Evolutionary conservation across 2,329 filamentous ascomycete genomes (phyloP), one percentile per base, ranked within the genome.

Genomic region (Colletotrichum theobromicola): DNA sequence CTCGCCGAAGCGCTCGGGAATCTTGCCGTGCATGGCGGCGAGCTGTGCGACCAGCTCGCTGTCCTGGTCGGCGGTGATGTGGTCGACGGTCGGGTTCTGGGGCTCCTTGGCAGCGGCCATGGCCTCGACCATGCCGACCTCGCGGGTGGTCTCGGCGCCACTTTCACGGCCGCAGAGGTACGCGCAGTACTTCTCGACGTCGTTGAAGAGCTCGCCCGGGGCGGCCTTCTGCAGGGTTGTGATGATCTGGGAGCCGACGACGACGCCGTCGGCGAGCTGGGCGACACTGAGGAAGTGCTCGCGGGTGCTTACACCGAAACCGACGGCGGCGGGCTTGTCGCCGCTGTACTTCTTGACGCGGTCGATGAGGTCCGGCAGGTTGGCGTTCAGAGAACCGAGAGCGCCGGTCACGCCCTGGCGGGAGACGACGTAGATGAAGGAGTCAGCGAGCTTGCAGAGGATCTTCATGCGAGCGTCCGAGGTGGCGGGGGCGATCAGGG

Each of bases 391-490:
- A 30, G 92, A 92, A 37, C 96, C 96, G 1, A 93, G 93, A 16
- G 95, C 97, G 79, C 97, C 97, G 12, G 97, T 99, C 71, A 98
- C 96, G 79, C 97, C 97, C 94, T 98, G 97, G 79, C 96, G 91
- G 30, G 96, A 98, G 70, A 99, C 97, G 76, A 99, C 96, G 83
- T 99, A 99, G 86, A 99, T 98, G 88, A 98, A 99, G 5, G 96
- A 98, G 85, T 98, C 96, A 81, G 97, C 97, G 77, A 99, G 96
- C 83, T 95, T 93, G 90, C 97, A 99, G 15, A 99, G 93, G 53
- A 98, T 90, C 86, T 94, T 96, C 96, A 99, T 98, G 80, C 97
- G 94, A 77, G 92, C 89, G 79, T 98, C 95, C 8, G 95, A 98
- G 2, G 97, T 98, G 13, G 96, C 92, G 8, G 97, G 97, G 1